Base-by-base conservation (phyloP, 345 rosid genomes). In the Limnanthes douglasii region DNA sequence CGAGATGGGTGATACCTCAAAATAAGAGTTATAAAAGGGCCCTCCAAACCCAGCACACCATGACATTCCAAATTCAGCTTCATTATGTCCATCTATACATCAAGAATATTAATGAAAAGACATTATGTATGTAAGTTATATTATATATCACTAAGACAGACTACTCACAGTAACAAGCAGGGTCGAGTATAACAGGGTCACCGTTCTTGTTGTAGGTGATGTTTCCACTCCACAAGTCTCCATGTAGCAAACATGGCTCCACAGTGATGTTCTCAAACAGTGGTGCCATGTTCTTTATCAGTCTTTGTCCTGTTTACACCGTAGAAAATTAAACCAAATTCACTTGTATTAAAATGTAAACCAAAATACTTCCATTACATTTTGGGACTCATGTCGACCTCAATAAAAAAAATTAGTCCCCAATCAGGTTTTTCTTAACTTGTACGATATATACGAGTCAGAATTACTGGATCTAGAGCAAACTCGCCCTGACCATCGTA, bases 221-320 rank as follows among this genome's bases (percentile, higher is more conserved):
- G 41, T 90, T 90, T 60, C 94, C 98, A 15, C 98, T 90, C 95
- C 95, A 90, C 15, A 79, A 66, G 61, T 90, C 98, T 52, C 98
- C 98, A 60, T 90, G 98, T 45, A 90, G 64, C 59, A 90, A 64
- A 72, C 84, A 83, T 24, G 94, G 94, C 56, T 79, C 86, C 43
- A 74, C 40, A 5, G 34, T 65, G 9, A 61, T 48, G 22, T 70
- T 51, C 44, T 83, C 86, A 48, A 83, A 83, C 22, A 90, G 77
- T 28, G 92, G 58, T 4, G 64, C 78, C 75, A 79, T 64, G 62
- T 72, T 64, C 61, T 74, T 65, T 57, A 76, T 70, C 46, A 88
- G 49, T 59, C 56, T 72, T 44, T 65, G 60, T 39, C 98, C 97
- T 83, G 71, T 49, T 42, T 39, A 46, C 18, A 21, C 17, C 6